A percentile compares a stretch with the other conserved stretches of the same genome.
Conservation (phyloP, 164 flowering plant genomes). For the Dillenia turbinata region DNA sequence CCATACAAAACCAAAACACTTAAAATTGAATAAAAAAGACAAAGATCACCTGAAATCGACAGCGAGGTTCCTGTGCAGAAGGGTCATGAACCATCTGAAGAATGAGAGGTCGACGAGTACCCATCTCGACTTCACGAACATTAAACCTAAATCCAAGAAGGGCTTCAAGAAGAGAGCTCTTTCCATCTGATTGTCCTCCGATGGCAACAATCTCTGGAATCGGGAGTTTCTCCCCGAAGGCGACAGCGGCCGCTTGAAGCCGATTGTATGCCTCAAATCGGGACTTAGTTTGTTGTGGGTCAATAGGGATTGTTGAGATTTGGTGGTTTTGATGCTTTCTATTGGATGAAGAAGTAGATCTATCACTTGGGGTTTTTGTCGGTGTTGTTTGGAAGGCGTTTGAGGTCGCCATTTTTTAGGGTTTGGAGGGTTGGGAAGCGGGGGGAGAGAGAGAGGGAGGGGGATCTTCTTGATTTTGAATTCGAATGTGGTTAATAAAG, state of each 20-base stretch:
- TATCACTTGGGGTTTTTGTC: constrained; percentile 41
- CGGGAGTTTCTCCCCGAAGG: constrained; percentile 95
- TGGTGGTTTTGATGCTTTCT: constrained; percentile 2
- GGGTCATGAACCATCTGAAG: constrained; percentile 95
- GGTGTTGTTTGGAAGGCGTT: constrained; percentile 40
- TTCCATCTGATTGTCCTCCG: constrained; percentile 99
- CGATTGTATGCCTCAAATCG: constrained; percentile 97
- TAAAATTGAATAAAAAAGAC: neutral
- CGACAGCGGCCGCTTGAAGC: constrained; percentile 90
- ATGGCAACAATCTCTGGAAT: constrained; percentile 96
- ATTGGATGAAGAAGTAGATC: too few species aligned
- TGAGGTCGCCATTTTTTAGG: constrained; percentile 39
- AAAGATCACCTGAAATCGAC: constrained; percentile 79
- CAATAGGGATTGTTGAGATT: constrained; percentile 10
- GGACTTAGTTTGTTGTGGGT: constrained; percentile 21
- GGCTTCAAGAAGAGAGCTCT: constrained; percentile 96
- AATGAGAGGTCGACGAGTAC: constrained; percentile 89
- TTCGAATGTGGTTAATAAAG: neutral
- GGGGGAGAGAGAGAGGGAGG: constrained; percentile 10
- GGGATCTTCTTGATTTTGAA: constrained; percentile 11
- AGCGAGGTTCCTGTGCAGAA: constrained; percentile 80
- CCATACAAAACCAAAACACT: neutral
- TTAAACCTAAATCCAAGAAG: constrained; percentile 94
- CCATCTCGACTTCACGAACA: constrained; percentile 98
- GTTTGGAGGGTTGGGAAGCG: neutral